Evolutionary conservation across 2,329 filamentous ascomycete genomes (phyloP).

Genomic region (Microthyrium microscopicum): DNA sequence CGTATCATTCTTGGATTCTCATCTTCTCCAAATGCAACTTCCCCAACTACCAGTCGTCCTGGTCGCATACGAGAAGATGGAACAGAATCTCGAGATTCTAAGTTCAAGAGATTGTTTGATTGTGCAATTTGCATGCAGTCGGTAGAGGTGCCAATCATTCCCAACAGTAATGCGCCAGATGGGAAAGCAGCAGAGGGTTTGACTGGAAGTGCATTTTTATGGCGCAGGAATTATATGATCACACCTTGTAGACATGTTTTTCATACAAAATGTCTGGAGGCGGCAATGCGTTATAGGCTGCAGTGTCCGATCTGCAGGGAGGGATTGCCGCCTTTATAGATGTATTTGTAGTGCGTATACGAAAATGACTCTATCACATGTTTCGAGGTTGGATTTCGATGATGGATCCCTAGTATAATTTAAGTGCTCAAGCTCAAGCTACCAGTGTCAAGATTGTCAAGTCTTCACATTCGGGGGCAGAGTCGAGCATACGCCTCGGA

Average conservation of each 20-base stretch:
- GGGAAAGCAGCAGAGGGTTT: conserved; percentile 30
- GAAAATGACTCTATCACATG: too few species aligned
- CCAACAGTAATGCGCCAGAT: too few species aligned
- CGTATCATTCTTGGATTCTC: conserved; percentile 56
- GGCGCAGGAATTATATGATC: conserved; percentile 81
- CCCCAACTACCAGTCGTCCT: background rate
- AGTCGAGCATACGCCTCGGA: too few species aligned
- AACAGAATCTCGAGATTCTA: conserved; percentile 16
- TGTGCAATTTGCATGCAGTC: conserved; percentile 91
- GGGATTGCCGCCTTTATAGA: conserved; percentile 69
- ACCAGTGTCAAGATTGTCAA: too few species aligned
- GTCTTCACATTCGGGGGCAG: too few species aligned
- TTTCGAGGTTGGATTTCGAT: too few species aligned
- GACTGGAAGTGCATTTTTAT: conserved; percentile 47
- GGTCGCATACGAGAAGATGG: too few species aligned
- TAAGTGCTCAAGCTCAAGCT: too few species aligned
- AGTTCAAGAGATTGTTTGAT: conserved; percentile 53
- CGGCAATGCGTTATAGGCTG: conserved; percentile 85
- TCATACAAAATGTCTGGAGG: conserved; percentile 78
- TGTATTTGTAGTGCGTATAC: too few species aligned
- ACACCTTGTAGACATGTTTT: conserved; percentile 95
- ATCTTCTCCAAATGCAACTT: conserved; percentile 10
- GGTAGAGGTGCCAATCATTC: conserved; percentile 73
- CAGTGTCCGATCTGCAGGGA: conserved; percentile 94
- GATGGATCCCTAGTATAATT: too few species aligned